These are phyloP conservation scores for Glycine tomentella DNA, from an alignment of 306 rosid species.

Conservation along the genomic window DNA sequence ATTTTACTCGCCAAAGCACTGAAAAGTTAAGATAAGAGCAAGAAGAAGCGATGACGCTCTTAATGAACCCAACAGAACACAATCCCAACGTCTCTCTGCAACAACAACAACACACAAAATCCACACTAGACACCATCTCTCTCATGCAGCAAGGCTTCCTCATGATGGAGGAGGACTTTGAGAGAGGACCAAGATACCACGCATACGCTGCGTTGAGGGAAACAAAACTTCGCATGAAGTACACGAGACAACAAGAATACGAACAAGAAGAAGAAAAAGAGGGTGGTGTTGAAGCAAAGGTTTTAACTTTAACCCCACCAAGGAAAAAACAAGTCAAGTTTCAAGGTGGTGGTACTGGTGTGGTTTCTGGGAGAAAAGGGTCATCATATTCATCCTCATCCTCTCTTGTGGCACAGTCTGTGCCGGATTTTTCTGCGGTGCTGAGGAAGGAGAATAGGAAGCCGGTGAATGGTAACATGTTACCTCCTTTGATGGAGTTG, in stretches of 20 bases:
- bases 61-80: too few relatives aligned
- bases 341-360: slow-evolving; percentile 28
- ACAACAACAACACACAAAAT: slow-evolving; percentile 31
- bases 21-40: too few relatives aligned
- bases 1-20: not conserved
- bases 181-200: slow-evolving; percentile 81
- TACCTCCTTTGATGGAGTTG: slow-evolving; percentile 61
- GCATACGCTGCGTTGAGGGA: slow-evolving; percentile 79
- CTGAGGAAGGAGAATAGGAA: slow-evolving; percentile 84
- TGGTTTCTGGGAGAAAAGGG: slow-evolving; percentile 46
- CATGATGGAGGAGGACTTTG: slow-evolving; percentile 55
- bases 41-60: too few relatives aligned
- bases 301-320: slow-evolving; percentile 46
- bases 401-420: slow-evolving; percentile 82
- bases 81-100: slow-evolving; percentile 37
- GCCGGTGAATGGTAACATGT: slow-evolving; percentile 45
- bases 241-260: slow-evolving; percentile 17
- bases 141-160: too few relatives aligned
- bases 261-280: not conserved
- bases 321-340: slow-evolving; percentile 83
- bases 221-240: slow-evolving; percentile 59
- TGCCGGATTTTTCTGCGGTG: slow-evolving; percentile 80
- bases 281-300: slow-evolving; percentile 29
- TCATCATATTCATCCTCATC: not conserved
- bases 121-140: slow-evolving; percentile 16